These are phyloP conservation scores for Rubia peregrina DNA, from an alignment of 305 asterid genomes.

Conservation along the genomic window DNA sequence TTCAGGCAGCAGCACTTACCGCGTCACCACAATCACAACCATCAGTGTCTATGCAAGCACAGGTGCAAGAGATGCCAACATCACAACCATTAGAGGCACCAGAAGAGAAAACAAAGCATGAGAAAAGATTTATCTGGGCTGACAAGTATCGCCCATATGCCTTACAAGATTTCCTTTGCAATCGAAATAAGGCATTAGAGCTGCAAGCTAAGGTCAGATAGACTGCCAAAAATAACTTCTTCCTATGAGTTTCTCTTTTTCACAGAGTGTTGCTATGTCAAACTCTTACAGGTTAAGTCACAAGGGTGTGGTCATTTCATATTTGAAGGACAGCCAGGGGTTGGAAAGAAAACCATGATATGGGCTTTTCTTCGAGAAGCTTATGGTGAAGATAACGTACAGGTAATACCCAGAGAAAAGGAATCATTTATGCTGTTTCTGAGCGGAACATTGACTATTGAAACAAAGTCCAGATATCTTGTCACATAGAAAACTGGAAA, in stretches of 20 bases:
- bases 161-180: conserved; percentile 64
- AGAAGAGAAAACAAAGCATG: conserved; percentile 17
- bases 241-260: not conserved
- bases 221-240: not conserved
- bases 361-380: conserved; percentile 65
- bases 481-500: not conserved
- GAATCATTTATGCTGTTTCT: not conserved
- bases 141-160: conserved; percentile 51
- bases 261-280: not conserved
- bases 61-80: not conserved
- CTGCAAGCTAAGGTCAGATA: conserved; percentile 32
- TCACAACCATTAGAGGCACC: conserved; percentile 12
- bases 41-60: not conserved
- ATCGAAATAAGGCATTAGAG: conserved; percentile 44
- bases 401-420: conserved; percentile 32
- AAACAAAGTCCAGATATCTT: not conserved
- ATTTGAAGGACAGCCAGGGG: conserved; percentile 78
- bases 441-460: not conserved
- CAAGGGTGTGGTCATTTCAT: conserved; percentile 48
- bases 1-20: conserved; percentile 16
- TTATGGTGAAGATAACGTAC: conserved; percentile 48
- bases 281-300: conserved; percentile 26
- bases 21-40: conserved; percentile 1
- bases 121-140: conserved; percentile 46
- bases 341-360: conserved; percentile 89